Base-by-base conservation (phyloP, 768 basidiomycete genomes). In the Rickenella mellea region DNA sequence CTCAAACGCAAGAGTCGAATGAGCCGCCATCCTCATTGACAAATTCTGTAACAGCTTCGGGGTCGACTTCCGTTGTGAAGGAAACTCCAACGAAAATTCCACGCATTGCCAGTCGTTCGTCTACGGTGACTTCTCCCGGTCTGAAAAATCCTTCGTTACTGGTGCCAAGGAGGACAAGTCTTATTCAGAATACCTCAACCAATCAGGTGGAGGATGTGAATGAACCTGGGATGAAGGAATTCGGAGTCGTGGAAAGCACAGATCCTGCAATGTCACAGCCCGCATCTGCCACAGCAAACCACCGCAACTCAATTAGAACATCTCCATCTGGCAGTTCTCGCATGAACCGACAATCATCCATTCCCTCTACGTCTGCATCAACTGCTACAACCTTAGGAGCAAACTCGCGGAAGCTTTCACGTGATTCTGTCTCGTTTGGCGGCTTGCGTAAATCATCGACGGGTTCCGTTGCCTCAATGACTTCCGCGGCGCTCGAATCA, bases 31-130 rank as follows among this genome's bases (percentile, higher is more conserved):
- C 74, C 8, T 67, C 73, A 9, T 57, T 73, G 29, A 55, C 67
- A 43, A 82, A 80, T 49, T 66, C 75, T 12, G 53, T n/a, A 36
- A 27, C 25, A 22, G 35, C 43, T 32, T 40, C 20, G 17, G 39
- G 11, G 10, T 38, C 67, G 2, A 66, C 71, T 22, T 63, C 67
- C 8, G 60, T 80, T 43, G 58, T 74, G 5, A 90, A 90, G 61
- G 88, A 89, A 55, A 90, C 90, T 0, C 89, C 89, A 3, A 93
- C 89, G 15, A 92, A 90, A 66, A 93, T 92, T 53, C 89, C 89
- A 36, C 84, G 89, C 20, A 91, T 93, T 29, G 83, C 87, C n/a
- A 86, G 86, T 54, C 75, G 83, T 26, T 79, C 82, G 2, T 85
- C 88, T 4, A 77, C 83, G 8, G 73, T 72, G 40, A 72, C 76